Conservation (phyloP, 495 filamentous ascomycete genomes). For the Xylaria flabelliformis region DNA sequence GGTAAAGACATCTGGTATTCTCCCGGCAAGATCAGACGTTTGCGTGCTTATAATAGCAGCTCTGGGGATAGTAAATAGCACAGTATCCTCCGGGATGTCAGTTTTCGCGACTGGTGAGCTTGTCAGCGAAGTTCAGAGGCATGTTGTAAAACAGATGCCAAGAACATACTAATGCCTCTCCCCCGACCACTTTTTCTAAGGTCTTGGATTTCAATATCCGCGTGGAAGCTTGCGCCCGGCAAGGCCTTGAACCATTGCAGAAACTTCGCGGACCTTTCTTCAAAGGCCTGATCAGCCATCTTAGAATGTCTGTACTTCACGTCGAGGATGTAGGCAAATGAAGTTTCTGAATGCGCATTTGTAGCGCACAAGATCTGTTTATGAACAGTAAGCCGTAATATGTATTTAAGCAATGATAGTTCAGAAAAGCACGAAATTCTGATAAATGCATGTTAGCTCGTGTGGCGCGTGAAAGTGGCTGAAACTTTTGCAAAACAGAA, state of each 20-base stretch:
- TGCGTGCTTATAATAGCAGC: conserved; percentile 49
- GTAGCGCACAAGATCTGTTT: neutral
- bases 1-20: conserved; percentile 49
- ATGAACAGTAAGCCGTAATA: conserved; percentile 8
- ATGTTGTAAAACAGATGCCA: neutral
- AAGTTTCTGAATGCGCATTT: neutral
- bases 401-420: neutral
- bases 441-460: neutral
- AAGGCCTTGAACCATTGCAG: conserved; percentile 51
- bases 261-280: conserved; percentile 44
- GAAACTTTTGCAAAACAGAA: too few species aligned
- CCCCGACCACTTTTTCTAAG: conserved; percentile 48
- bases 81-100: conserved; percentile 52
- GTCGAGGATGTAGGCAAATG: neutral
- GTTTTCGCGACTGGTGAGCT: conserved; percentile 46
- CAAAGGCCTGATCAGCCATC: conserved; percentile 43
- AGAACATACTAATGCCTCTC: conserved; percentile 51
- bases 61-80: conserved; percentile 57
- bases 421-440: neutral
- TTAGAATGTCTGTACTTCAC: neutral
- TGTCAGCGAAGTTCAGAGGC: conserved; percentile 5
- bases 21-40: conserved; percentile 47
- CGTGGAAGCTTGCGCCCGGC: conserved; percentile 55
- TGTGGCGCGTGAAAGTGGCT: too few species aligned
- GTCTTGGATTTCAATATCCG: conserved; percentile 51